phyloP scores from a whole-genome alignment of 2,329 filamentous ascomycete species.

The Aureobasidium melanogenum region DNA sequence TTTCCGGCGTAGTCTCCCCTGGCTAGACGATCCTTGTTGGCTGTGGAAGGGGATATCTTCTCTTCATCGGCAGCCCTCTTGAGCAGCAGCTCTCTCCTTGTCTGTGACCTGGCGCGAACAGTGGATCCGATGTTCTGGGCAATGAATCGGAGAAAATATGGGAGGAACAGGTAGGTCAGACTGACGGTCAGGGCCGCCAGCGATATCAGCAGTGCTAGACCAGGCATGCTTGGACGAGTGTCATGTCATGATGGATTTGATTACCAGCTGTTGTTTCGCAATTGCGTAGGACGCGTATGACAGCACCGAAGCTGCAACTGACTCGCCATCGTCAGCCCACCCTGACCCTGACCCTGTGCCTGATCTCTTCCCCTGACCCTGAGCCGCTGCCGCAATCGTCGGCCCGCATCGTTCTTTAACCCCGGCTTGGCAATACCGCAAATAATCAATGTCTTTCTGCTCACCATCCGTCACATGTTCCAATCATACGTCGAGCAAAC shows the following conservation, averaged over 20 bases:
- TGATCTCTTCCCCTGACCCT: background rate
- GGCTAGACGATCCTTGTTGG: background rate
- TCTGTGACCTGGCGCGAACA: constrained; percentile 13
- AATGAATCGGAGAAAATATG: too few species aligned
- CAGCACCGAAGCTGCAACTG: background rate
- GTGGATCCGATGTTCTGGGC: constrained; percentile 13
- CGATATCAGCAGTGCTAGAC: background rate
- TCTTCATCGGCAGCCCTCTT: constrained; percentile 12
- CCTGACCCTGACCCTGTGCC: background rate
- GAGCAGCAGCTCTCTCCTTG: constrained; percentile 14
- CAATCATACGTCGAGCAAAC: background rate
- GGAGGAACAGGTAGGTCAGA: background rate
- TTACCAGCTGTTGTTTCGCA: background rate
- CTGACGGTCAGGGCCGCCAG: background rate
- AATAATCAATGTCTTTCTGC: background rate
- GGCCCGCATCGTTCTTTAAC: background rate
- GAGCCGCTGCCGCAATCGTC: background rate
- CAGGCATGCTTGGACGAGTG: background rate
- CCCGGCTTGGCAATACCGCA: background rate
- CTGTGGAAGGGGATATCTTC: background rate
- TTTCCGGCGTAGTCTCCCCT: background rate
- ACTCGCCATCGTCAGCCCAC: background rate
- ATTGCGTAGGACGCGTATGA: background rate
- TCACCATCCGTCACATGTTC: background rate
- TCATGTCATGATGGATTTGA: background rate